Conservation (phyloP, 257 asterid genomes). For the Solanum chiquidenum region DNA sequence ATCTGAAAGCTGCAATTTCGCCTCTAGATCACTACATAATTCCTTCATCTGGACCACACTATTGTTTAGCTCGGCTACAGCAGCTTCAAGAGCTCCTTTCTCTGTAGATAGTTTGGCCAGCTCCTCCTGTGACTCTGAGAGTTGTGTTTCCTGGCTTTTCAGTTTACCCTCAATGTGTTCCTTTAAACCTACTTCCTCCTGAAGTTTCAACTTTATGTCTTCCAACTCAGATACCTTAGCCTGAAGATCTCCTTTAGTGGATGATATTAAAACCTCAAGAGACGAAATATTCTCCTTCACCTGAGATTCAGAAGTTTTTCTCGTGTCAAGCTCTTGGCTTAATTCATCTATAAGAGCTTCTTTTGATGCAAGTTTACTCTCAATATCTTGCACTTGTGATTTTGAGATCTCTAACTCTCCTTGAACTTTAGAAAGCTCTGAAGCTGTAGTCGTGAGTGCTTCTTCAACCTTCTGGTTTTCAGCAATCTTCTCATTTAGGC, state of each 20-base stretch:
- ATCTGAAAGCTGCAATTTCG: constrained; percentile 63
- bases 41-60: constrained; percentile 53
- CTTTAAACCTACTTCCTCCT: constrained; percentile 37
- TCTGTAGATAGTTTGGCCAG: constrained; percentile 38
- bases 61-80: constrained; percentile 43
- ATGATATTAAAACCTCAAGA: constrained; percentile 36
- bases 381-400: constrained; percentile 48
- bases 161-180: constrained; percentile 26
- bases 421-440: constrained; percentile 50
- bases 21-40: constrained; percentile 62
- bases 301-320: constrained; percentile 45
- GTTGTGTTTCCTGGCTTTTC: constrained; percentile 39
- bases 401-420: constrained; percentile 59
- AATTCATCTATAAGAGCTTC: constrained; percentile 43
- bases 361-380: constrained; percentile 56
- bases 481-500: constrained; percentile 37
- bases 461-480: constrained; percentile 66
- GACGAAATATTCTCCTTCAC: constrained; percentile 42
- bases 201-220: constrained; percentile 38
- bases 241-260: constrained; percentile 31
- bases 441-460: constrained; percentile 30
- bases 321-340: constrained; percentile 41
- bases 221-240: constrained; percentile 44
- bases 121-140: constrained; percentile 33
- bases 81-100: constrained; percentile 49